These are phyloP conservation scores for Aspergillus caelatus DNA, from an alignment of 2,329 filamentous ascomycete genomes.

Conservation along the genomic window DNA sequence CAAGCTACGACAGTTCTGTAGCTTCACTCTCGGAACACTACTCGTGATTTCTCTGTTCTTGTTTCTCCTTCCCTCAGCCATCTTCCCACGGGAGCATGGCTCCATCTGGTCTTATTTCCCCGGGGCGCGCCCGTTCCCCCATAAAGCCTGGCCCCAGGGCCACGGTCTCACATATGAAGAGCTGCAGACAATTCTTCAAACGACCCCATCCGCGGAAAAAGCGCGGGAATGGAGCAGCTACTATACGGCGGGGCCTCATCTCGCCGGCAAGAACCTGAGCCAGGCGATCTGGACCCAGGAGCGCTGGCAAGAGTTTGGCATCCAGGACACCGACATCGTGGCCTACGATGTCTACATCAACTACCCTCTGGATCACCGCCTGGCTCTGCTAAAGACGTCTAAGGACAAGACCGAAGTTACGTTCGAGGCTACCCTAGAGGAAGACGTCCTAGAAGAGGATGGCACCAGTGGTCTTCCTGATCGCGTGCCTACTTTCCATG, in stretches of 20 bases:
- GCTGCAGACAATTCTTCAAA: constrained; percentile 56
- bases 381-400: constrained; percentile 64
- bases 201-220: constrained; percentile 57
- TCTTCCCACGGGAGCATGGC: constrained; percentile 42
- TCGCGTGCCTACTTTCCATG: constrained; percentile 87
- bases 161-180: constrained; percentile 56
- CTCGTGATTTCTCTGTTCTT: constrained; percentile 43
- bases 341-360: constrained; percentile 79
- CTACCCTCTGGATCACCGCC: constrained; percentile 71
- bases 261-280: constrained; percentile 76
- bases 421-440: constrained; percentile 80
- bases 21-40: constrained; percentile 39
- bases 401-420: constrained; percentile 55
- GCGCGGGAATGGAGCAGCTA: constrained; percentile 75
- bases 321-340: constrained; percentile 60
- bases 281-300: constrained; percentile 77
- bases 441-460: constrained; percentile 84
- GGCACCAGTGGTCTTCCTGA: constrained; percentile 72
- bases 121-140: constrained; percentile 41
- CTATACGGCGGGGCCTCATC: constrained; percentile 74
- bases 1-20: constrained; percentile 46
- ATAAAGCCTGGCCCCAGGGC: constrained; percentile 44
- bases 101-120: constrained; percentile 45
- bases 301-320: constrained; percentile 71
- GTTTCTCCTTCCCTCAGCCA: constrained; percentile 44